phyloP scores from a whole-genome alignment of 139 green algal genomes.

The Chlamydomonas sp. region DNA sequence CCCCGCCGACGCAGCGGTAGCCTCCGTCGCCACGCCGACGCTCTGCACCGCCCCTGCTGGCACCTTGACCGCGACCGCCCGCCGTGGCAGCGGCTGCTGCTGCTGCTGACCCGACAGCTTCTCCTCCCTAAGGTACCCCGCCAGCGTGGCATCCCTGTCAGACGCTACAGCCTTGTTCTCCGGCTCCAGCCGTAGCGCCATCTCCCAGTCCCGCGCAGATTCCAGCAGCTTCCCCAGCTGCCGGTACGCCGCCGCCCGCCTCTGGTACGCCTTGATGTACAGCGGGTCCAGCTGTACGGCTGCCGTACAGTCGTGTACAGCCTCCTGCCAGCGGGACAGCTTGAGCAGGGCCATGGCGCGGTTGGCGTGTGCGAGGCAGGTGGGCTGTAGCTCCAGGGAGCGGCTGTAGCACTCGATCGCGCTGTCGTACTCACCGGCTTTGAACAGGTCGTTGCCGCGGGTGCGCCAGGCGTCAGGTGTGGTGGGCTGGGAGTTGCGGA shows the following conservation, averaged over 20 bases:
- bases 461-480: conserved; percentile 65
- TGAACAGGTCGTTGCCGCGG: conserved; percentile 80
- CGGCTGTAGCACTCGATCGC: conserved; percentile 69
- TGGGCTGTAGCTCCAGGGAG: conserved; percentile 60
- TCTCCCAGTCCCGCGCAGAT: conserved; percentile 75
- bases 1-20: not conserved
- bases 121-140: conserved; percentile 10
- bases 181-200: conserved; percentile 72
- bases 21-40: not conserved
- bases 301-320: conserved; percentile 69
- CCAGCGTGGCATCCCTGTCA: conserved; percentile 58
- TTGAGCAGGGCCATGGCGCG: conserved; percentile 78
- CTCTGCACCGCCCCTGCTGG: not conserved
- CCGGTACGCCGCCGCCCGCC: conserved; percentile 62
- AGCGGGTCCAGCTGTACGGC: conserved; percentile 68
- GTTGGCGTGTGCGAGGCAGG: conserved; percentile 71
- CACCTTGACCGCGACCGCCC: not conserved
- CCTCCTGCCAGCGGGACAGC: conserved; percentile 41
- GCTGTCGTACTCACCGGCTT: conserved; percentile 57
- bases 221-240: conserved; percentile 56
- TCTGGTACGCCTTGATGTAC: conserved; percentile 79
- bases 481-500: conserved; percentile 39
- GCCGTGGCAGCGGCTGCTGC: not conserved
- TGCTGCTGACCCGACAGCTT: conserved; percentile 6
- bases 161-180: conserved; percentile 54